phyloP scores from a whole-genome alignment of 257 asterid genomes.

The Cordia subcordata region DNA sequence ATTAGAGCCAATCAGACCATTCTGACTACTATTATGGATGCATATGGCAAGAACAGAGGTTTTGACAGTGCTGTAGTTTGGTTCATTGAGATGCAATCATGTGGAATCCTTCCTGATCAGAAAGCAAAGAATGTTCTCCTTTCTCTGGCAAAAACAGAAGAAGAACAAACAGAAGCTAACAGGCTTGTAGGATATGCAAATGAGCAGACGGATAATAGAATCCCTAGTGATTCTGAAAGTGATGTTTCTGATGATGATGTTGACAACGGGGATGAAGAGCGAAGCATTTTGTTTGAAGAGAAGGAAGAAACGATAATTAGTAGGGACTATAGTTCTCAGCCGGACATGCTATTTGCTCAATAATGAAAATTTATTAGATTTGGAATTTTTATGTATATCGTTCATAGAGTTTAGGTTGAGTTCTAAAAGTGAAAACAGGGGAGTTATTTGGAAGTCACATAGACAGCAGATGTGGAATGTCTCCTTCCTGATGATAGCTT shows the following conservation, averaged over 20 bases:
- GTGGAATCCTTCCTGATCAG: conserved; percentile 63
- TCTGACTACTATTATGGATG: conserved; percentile 90
- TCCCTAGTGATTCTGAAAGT: conserved; percentile 9
- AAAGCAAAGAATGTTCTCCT: conserved; percentile 85
- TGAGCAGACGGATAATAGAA: conserved; percentile 7
- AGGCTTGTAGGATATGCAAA: conserved; percentile 36
- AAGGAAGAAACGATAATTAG: neutral
- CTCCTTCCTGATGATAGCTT: too few relatives aligned
- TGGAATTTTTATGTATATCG: neutral
- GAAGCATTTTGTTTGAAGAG: conserved; percentile 9
- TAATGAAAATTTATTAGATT: neutral
- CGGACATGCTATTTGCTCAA: neutral
- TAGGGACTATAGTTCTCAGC: neutral
- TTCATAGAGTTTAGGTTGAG: neutral
- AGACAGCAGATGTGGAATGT: too few relatives aligned
- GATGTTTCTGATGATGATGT: conserved; percentile 16
- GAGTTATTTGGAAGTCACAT: too few relatives aligned
- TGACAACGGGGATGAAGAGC: conserved; percentile 17
- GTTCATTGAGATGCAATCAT: conserved; percentile 78
- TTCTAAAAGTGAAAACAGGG: too few relatives aligned
- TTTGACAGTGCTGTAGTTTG: conserved; percentile 71
- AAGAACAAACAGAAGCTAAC: conserved; percentile 71
- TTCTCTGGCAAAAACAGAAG: conserved; percentile 75
- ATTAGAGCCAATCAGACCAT: conserved; percentile 60
- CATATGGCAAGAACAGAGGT: conserved; percentile 72